Evolutionary conservation across 495 filamentous ascomycete genomes (phyloP), one percentile per base, ranked within the genome.

Genomic region (Xylaria cubensis): DNA sequence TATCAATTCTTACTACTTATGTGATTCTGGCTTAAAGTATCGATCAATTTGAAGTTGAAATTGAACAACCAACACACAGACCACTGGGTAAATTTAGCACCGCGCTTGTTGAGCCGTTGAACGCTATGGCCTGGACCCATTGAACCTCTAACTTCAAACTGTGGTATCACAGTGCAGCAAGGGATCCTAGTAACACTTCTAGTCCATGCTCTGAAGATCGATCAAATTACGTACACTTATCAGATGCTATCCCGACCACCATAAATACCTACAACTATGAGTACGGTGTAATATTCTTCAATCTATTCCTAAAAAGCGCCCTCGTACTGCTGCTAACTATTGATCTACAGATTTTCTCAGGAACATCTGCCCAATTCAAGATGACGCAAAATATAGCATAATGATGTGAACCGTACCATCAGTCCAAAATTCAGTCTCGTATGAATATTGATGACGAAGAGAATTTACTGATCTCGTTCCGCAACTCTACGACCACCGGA

Each of bases 91-190:
- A 29, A 29, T 29, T 29, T 29, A 29, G 26, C 26, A 29, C 26
- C 26, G 26, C 26, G 26, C 26, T 29, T 29, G 55, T 58, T 5
- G 19, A 4, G 8, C 4, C 8, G 39, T 53, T 51, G 46, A 32
- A 32, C 58, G 29, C 32, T 34, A 62, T 19, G 26, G 4, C 46
- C 24, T 48, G 8, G 36, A 39, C 7, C 36, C 36, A 39, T 39
- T 39, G 34, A 67, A 50, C 64, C 64, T 56, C 34, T 26, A 34
- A 67, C 21, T 34, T 56, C 64, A 67, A 67, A 67, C 64, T 9
- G 13, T 34, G 42, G 64, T 67, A 56, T 67, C 50, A 67, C 17
- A 53, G 39, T 67, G 32, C n/a, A 41, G 21, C 24, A 21, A 55
- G 34, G 50, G 65, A 67, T 39, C 64, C 64, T 53, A 21, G 64